Base-by-base conservation (phyloP, 768 basidiomycete genomes). In the Tulasnella sp. region DNA sequence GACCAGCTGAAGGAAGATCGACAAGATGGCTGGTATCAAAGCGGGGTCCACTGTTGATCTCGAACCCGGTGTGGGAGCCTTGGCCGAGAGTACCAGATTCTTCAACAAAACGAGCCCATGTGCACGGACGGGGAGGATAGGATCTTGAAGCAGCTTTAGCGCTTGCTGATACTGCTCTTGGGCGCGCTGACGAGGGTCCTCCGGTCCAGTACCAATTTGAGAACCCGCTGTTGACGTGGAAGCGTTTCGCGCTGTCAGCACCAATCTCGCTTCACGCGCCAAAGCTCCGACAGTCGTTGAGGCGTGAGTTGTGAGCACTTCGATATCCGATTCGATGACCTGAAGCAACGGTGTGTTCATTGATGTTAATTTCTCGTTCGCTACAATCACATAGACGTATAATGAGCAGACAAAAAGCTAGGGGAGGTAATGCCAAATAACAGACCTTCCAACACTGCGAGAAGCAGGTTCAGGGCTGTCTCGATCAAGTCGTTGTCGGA, bases 71-170 rank as follows among this genome's bases (percentile, higher is more conserved):
- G 58, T 29, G 10, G 48, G 29, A 17, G 59, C 24, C 32, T 43
- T 38, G 13, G 23, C n/a, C 23, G 48, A 24, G 26, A 47, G 21
- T 19, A 93, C 82, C 24, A 97, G 80, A 62, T 89, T 80, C 50
- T 86, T 83, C 21, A 98, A 77, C 23, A 93, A 76, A 38, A 90
- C 74, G 2, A 97, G 75, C 4, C 95, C 95, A 68, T 97, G 93
- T 0, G 90, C 95, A 49, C 94, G 85, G 42, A 98, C 93, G 21
- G 95, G 94, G 9, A 97, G 77, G 34, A 95, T 82, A 1, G 90
- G 86, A 70, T 98, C 95, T 70, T 93, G 88, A 10, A 97, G 74
- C 24, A 94, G 79, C 64, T 84, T 86, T 17, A 97, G 75, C 2
- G 93, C 90, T 65, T 86, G 85, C 66, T 91, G 90, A 70, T 96